Conservation (phyloP, 163 green algal genomes). For the Volvox carteri region DNA sequence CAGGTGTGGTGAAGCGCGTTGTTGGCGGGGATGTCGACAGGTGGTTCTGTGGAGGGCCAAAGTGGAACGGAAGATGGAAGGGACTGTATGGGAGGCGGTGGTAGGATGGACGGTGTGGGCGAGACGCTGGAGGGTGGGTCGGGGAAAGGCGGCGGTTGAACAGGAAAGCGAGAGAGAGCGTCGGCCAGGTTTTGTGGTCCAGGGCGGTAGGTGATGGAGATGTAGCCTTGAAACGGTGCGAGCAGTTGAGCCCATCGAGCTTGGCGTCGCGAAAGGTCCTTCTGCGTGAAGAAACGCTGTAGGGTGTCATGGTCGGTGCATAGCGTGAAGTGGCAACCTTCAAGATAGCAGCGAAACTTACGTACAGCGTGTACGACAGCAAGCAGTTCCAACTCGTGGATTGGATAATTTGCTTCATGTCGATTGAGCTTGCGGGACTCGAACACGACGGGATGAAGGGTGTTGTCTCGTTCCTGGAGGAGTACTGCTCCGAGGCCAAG, state of each 20-base stretch:
- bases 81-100: not conserved
- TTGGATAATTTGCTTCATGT: constrained; percentile 34
- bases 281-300: constrained; percentile 59
- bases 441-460: constrained; percentile 33
- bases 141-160: not conserved
- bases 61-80: not conserved
- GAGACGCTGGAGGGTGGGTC: not conserved
- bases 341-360: constrained; percentile 46
- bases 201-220: not conserved
- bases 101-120: not conserved
- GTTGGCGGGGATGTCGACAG: not conserved
- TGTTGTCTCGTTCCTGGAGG: too few species aligned
- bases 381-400: constrained; percentile 26
- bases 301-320: constrained; percentile 71
- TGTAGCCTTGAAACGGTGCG: too few species aligned
- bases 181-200: not conserved
- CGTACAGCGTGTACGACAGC: not conserved
- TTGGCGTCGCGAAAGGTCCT: constrained; percentile 57
- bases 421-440: constrained; percentile 28
- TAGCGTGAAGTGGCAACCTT: constrained; percentile 50
- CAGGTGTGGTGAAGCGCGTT: too few species aligned
- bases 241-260: constrained; percentile 65
- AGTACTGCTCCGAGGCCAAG: too few species aligned
- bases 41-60: not conserved
- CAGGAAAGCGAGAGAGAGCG: not conserved